These are phyloP conservation scores for Phytopythium helicoides DNA, from an alignment of 352 stramenopile genomes.

Conservation along the genomic window DNA sequence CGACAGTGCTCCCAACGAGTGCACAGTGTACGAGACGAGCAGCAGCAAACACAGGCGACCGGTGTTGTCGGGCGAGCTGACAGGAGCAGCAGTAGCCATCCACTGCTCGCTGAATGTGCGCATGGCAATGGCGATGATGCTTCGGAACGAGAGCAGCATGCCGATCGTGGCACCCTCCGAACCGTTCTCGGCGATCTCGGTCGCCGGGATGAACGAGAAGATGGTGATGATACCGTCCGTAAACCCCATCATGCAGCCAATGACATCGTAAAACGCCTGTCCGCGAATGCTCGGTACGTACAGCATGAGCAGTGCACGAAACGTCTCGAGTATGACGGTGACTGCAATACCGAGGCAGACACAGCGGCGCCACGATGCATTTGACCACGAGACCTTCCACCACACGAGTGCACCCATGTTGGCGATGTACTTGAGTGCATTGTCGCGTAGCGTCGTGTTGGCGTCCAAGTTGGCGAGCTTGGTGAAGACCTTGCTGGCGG, in stretches of 20 bases:
- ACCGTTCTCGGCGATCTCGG: slow-evolving; percentile 69
- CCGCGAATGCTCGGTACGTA: slow-evolving; percentile 38
- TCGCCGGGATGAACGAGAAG: slow-evolving; percentile 64
- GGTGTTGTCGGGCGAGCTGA: slow-evolving; percentile 21
- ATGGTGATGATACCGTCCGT: slow-evolving; percentile 67
- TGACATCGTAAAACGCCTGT: slow-evolving; percentile 48
- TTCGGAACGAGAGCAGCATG: slow-evolving; percentile 59
- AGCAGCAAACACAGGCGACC: slow-evolving; percentile 30
- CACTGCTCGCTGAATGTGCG: slow-evolving; percentile 53
- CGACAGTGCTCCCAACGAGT: slow-evolving; percentile 48
- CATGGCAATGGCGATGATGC: slow-evolving; percentile 52
- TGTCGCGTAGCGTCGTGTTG: slow-evolving; percentile 41
- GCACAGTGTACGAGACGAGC: slow-evolving; percentile 55
- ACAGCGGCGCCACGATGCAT: slow-evolving; percentile 35
- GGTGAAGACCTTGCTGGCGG: slow-evolving; percentile 36
- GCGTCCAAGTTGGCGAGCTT: slow-evolving; percentile 30
- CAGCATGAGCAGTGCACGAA: slow-evolving; percentile 59
- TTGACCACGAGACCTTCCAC: slow-evolving; percentile 53
- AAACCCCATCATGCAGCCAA: slow-evolving; percentile 50
- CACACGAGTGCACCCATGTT: slow-evolving; percentile 52
- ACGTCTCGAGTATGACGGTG: slow-evolving; percentile 41
- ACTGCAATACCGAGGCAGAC: slow-evolving; percentile 39
- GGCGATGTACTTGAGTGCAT: slow-evolving; percentile 51
- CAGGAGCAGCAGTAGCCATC: slow-evolving; percentile 29
- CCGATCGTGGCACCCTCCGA: slow-evolving; percentile 67